Percentiles rank a stretch among this genome's conserved stretches.
phyloP scores from a whole-genome alignment of 352 stramenopile genomes.

The Aphanomyces invadans region DNA sequence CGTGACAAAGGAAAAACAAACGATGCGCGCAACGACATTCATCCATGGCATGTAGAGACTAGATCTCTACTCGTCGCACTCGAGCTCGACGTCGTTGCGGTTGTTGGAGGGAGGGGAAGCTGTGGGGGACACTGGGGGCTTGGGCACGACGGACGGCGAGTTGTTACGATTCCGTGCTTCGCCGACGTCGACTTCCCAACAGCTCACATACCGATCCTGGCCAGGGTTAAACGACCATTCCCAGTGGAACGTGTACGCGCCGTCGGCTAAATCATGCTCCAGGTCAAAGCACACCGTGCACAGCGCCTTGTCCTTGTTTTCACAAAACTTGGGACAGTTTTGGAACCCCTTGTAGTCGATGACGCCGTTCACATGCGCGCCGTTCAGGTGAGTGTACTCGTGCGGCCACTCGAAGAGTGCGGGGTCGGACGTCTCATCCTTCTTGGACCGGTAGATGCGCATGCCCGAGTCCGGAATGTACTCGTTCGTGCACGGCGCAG shows the following conservation, averaged over 20 bases:
- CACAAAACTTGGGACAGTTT: slow-evolving; percentile 37
- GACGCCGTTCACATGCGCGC: slow-evolving; percentile 26
- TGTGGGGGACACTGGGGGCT: neutral
- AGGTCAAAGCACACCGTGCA: slow-evolving; percentile 43
- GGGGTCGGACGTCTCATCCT: slow-evolving; percentile 24
- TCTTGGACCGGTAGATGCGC: slow-evolving; percentile 27
- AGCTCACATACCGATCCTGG: slow-evolving; percentile 30
- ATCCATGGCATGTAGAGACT: neutral
- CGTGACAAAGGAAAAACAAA: too few species aligned
- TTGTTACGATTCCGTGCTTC: too few species aligned
- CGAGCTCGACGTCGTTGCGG: neutral
- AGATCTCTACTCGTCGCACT: neutral
- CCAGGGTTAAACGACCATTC: slow-evolving; percentile 32
- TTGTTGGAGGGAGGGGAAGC: neutral
- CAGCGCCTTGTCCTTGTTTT: slow-evolving; percentile 30
- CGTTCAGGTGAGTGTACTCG: slow-evolving; percentile 29
- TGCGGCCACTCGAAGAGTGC: neutral
- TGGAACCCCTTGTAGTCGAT: slow-evolving; percentile 40
- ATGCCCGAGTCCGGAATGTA: slow-evolving; percentile 31
- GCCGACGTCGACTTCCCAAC: slow-evolving; percentile 31
- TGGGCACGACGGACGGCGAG: neutral
- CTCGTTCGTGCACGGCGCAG: slow-evolving; percentile 29
- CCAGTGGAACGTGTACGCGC: slow-evolving; percentile 36
- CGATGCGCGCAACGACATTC: too few species aligned
- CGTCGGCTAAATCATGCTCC: slow-evolving; percentile 31